Conservation (phyloP, 352 stramenopile genomes). For the Pythium phragmitis region DNA sequence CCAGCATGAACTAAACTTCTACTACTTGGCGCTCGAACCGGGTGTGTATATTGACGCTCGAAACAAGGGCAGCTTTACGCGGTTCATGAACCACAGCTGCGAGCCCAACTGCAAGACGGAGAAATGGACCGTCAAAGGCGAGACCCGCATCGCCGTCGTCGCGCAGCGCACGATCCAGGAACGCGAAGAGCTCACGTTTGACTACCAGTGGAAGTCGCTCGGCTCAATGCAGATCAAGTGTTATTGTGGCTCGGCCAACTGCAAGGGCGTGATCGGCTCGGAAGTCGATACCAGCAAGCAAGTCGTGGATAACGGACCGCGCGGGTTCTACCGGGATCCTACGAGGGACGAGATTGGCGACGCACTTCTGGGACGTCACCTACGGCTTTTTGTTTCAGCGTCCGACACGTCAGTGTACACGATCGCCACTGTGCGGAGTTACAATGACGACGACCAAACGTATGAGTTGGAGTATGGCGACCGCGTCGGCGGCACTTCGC, state of each 20-base stretch:
- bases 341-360: slow-evolving; percentile 46
- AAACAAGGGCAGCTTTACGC: slow-evolving; percentile 91
- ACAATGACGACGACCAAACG: slow-evolving; percentile 36
- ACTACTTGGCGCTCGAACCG: slow-evolving; percentile 79
- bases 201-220: slow-evolving; percentile 95
- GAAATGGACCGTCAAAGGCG: slow-evolving; percentile 92
- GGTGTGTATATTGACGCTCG: slow-evolving; percentile 89
- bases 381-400: slow-evolving; percentile 62
- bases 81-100: slow-evolving; percentile 97
- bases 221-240: slow-evolving; percentile 81
- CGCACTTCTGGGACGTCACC: slow-evolving; percentile 47
- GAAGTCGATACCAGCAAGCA: slow-evolving; percentile 35
- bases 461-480: slow-evolving; percentile 68
- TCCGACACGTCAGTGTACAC: slow-evolving; percentile 62
- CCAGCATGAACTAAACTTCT: slow-evolving; percentile 85
- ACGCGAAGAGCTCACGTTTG: slow-evolving; percentile 93
- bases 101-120: slow-evolving; percentile 95
- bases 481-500: slow-evolving; percentile 10
- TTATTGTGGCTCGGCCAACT: slow-evolving; percentile 60
- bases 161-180: slow-evolving; percentile 86
- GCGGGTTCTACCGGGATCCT: slow-evolving; percentile 72
- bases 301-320: slow-evolving; percentile 33
- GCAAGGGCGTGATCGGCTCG: slow-evolving; percentile 77
- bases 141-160: slow-evolving; percentile 93
- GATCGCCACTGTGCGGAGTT: slow-evolving; percentile 22